Base-by-base conservation (phyloP, 352 stramenopile genomes). In the Phytophthora cactorum region DNA sequence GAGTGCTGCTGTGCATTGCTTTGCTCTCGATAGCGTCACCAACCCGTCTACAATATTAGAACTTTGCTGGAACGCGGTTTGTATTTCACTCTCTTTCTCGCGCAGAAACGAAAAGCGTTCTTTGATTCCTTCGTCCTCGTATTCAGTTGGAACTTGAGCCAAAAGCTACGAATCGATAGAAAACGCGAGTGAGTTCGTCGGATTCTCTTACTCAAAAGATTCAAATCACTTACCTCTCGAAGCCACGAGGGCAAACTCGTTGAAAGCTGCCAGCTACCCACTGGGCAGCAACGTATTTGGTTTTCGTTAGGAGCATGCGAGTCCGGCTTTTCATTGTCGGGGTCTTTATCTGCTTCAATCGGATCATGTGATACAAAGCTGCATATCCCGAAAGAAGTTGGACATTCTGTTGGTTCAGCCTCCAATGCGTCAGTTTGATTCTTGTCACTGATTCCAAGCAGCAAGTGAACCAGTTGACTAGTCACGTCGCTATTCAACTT, bases 391-490 rank as follows among this genome's bases (percentile, higher is more conserved):
- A 29, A 52, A 12, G n/a, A 27, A 15, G 15, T 15, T 38, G 12
- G 11, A 0, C 9, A 8, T 43, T 57, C 31, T 34, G 34, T 27
- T 4, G 32, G 14, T 14, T 56, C 53, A 43, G 31, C 4, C 0
- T 65, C 52, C 9, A 25, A 52, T 25, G 10, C 27, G 12, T 61
- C 50, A 31, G 5, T 12, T 25, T 12, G 14, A 2, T n/a, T 62
- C 22, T 45, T 53, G 6, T 50, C 43, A 10, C 11, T 45, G 3
- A 25, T 59, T 65, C 22, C 27, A 63, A 72, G 47, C 3, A 36
- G 14, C 9, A 75, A 38, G 14, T 72, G 59, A 39, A 70, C n/a
- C 6, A 69, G 45, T 55, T 75, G 68, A 25, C 59, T 70, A 5
- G 28, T 59, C 15, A 36, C 15, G n/a, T 52, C 44, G 12, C 4